Evolutionary conservation across 2,329 filamentous ascomycete species (phyloP), one percentile per base, ranked within the genome.

Genomic region (Microsporum ferrugineum): DNA sequence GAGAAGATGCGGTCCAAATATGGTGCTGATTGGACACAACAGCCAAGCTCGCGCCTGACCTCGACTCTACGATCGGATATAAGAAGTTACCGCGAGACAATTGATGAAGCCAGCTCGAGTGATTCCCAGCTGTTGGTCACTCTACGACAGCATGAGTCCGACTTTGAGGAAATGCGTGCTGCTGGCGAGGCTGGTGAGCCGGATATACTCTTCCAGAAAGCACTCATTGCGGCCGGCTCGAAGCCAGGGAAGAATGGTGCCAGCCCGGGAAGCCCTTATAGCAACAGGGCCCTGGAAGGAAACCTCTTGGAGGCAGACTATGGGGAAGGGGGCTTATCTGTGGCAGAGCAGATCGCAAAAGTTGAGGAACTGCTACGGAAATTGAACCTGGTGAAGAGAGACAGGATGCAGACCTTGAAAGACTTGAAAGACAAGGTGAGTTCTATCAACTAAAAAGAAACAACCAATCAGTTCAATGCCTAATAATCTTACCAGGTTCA

Each of bases 1-100:
- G 94, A 99, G 73, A 99, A 97, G 79, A 99, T 99, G 94, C 84
- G 94, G 55, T 95, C 91, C 10, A 99, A 99, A 72, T 97, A 97
- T 71, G 91, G 92, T 60, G 82, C 81, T 33, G 92, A 97, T 60
- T 99, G 94, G 94, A 96, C 90, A 17, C 94, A 99, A 69, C 94
- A 99, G 70, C 94, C 94, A 8, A 97, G 92, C 71, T 89, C 89
- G 36, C 82, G 89, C 61, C 81, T 99, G 45, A 99, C 92, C 0
- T 86, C 88, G 2, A 97, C 92, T 0, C 77, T 99, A 57, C 84
- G 91, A 60, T 87, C 85, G 62, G 94, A 99, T 71, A 88, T 97
- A 59, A 82, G 88, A 63, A 92, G 88, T 69, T 96, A 97, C 70
- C 84, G 87, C 34, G 88, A 91, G 62, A 94, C 94, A 0, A 80